Percentiles rank a stretch among this genome's conserved stretches.
These are phyloP conservation scores for Crucihimalaya himalaica DNA, from an alignment of 345 rosid species.

Conservation along the genomic window DNA sequence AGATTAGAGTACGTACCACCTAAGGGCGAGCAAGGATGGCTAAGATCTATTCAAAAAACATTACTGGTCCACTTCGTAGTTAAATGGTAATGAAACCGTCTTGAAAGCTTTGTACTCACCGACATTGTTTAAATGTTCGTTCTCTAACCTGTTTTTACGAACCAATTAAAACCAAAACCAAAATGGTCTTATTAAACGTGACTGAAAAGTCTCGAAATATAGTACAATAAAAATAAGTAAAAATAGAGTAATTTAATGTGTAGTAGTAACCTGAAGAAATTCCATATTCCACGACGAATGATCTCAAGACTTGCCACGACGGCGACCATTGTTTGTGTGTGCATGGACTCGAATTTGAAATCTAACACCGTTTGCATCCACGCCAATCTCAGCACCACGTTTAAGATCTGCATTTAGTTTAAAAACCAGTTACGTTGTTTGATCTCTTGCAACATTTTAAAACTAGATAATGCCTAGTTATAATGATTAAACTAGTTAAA, in stretches of 20 bases:
- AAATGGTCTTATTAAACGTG: not conserved
- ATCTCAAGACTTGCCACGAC: constrained; percentile 72
- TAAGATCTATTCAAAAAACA: not conserved
- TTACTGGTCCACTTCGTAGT: constrained; percentile 48
- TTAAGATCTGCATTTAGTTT: constrained; percentile 50
- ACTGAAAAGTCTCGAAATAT: not conserved
- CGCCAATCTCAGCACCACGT: constrained; percentile 66
- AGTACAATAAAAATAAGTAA: not conserved
- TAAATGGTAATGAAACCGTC: constrained; percentile 63
- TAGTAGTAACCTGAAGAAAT: constrained; percentile 65
- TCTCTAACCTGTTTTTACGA: constrained; percentile 49
- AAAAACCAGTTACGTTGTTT: not conserved
- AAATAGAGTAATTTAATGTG: no score
- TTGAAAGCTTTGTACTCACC: constrained; percentile 64
- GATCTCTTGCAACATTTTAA: not conserved
- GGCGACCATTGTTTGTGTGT: constrained; percentile 47
- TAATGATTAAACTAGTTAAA: no score
- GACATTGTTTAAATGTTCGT: constrained; percentile 65
- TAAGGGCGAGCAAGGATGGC: not conserved
- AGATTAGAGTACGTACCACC: not conserved
- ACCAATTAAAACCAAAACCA: constrained; percentile 25
- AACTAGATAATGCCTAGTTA: not conserved
- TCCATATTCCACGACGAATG: constrained; percentile 79
- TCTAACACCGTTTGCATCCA: constrained; percentile 69
- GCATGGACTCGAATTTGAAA: constrained; percentile 47